A percentile compares a stretch with the other conserved stretches of the same genome.
These are phyloP conservation scores for Erodium maritimum DNA, from an alignment of 345 rosid genomes.

Conservation along the genomic window DNA sequence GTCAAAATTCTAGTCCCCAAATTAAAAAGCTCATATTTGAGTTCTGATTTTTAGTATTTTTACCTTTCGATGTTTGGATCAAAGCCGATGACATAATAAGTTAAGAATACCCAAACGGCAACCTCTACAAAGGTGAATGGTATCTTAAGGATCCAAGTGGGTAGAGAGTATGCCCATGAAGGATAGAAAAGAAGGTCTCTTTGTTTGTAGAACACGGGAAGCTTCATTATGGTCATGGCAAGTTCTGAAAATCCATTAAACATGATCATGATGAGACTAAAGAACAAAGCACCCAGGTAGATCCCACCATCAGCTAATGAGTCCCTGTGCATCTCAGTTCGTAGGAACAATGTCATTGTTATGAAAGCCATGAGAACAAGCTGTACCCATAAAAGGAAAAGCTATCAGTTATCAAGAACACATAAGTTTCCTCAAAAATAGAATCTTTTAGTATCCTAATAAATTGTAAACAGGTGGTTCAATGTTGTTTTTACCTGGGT, in stretches of 20 bases:
- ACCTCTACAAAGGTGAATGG: constrained; percentile 55
- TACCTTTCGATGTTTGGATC: constrained; percentile 42
- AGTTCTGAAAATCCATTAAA: constrained; percentile 81
- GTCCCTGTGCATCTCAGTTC: constrained; percentile 61
- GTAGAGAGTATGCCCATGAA: constrained; percentile 80
- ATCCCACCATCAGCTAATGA: constrained; percentile 49
- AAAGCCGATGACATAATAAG: constrained; percentile 45
- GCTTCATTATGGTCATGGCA: constrained; percentile 55
- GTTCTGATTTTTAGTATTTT: background rate
- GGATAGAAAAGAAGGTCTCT: constrained; percentile 76
- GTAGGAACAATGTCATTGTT: constrained; percentile 49
- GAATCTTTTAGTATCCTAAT: too few species aligned
- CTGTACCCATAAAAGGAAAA: constrained; percentile 24
- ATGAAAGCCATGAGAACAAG: constrained; percentile 38
- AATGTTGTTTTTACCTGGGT: constrained; percentile 21
- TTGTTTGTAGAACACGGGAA: constrained; percentile 90
- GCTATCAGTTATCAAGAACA: background rate
- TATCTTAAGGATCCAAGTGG: constrained; percentile 72
- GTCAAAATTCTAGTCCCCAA: constrained; percentile 3
- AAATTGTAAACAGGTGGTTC: too few species aligned
- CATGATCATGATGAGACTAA: constrained; percentile 32
- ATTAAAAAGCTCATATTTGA: background rate
- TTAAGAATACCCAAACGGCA: constrained; percentile 42
- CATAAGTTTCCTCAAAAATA: background rate
- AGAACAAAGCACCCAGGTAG: constrained; percentile 65